Conservation (phyloP, 2,329 filamentous ascomycete genomes). For the Trichoderma cornu-damae region DNA sequence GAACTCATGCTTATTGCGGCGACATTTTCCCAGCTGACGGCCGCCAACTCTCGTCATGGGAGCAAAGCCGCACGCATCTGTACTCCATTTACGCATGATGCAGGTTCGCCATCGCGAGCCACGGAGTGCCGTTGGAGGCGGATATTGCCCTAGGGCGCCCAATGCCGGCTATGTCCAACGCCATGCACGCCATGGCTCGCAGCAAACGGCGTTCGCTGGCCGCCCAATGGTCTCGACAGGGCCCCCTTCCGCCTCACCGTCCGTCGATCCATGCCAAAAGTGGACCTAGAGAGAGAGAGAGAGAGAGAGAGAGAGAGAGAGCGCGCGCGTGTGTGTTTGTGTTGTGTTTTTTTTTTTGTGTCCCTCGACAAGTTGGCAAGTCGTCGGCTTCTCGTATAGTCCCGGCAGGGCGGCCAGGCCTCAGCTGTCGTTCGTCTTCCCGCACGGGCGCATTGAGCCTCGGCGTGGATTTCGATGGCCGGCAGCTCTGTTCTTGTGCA, state of each 20-base stretch:
- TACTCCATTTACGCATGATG: not conserved
- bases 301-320: no score
- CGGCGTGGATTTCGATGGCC: no score
- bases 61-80: not conserved
- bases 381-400: not conserved
- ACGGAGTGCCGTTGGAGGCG: not conserved
- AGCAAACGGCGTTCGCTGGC: not conserved
- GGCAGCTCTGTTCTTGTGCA: no score
- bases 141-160: not conserved
- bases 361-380: not conserved
- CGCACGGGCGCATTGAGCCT: no score
- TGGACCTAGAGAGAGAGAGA: no score
- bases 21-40: not conserved
- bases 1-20: not conserved
- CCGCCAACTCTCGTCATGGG: no score
- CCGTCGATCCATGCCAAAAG: not conserved
- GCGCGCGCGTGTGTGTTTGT: not conserved
- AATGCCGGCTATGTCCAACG: not conserved
- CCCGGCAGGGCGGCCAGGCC: not conserved
- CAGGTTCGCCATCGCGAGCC: not conserved
- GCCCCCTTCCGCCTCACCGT: slow-evolving; percentile 4
- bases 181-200: not conserved
- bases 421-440: not conserved
- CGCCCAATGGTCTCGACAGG: not conserved
- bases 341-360: not conserved